Conservation (phyloP, 129 eudicot species). For the Tagetes patula region DNA sequence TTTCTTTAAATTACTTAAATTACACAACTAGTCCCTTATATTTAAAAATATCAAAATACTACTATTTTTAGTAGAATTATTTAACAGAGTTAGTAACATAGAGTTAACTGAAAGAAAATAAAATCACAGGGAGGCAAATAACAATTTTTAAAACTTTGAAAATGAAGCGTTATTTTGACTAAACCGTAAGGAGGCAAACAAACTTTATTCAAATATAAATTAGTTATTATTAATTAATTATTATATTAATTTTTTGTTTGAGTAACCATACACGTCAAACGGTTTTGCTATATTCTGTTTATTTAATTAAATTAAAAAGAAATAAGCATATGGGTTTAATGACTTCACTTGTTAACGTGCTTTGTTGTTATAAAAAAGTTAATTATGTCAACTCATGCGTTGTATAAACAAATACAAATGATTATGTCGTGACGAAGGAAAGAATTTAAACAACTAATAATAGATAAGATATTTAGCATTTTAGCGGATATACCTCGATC, state of each 20-base stretch:
- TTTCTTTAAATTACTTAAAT: too few species aligned
- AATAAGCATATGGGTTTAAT: constrained; percentile 16
- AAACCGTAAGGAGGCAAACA: too few species aligned
- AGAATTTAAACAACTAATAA: constrained; percentile 18
- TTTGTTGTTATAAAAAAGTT: constrained; percentile 16
- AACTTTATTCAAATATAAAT: background rate
- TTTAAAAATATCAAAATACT: too few species aligned
- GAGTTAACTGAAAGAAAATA: too few species aligned
- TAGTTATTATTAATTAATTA: background rate
- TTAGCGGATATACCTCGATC: constrained; percentile 20
- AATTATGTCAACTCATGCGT: constrained; percentile 17
- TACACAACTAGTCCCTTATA: too few species aligned
- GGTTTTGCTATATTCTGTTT: background rate
- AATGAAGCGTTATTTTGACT: too few species aligned
- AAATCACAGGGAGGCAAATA: too few species aligned
- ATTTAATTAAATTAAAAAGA: background rate
- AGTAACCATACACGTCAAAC: constrained; percentile 28
- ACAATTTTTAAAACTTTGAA: too few species aligned
- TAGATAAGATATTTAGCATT: constrained; percentile 12
- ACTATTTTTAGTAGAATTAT: too few species aligned
- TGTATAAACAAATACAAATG: constrained; percentile 8
- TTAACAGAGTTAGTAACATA: too few species aligned
- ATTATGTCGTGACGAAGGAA: constrained; percentile 22
- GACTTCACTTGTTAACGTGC: constrained; percentile 1
- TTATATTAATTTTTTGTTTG: constrained; percentile 4